Conservation (phyloP, 192 early-diverging fungal genomes). For the Gonapodya sp. region DNA sequence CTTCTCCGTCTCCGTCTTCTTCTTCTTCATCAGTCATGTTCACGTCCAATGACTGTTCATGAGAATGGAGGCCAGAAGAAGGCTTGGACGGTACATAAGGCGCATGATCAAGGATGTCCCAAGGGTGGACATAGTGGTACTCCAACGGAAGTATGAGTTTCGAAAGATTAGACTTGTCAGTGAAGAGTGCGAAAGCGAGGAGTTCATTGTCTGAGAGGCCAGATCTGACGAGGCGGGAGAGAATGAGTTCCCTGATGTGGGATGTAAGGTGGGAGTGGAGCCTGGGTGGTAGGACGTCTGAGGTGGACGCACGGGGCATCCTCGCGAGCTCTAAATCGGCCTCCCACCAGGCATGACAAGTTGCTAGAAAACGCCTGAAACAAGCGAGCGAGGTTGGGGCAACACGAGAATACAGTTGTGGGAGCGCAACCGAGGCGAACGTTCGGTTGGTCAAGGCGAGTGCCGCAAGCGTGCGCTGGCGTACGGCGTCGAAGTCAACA, state of each 20-base stretch:
- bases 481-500: background rate
- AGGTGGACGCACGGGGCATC: too few species aligned
- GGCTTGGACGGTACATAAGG: background rate
- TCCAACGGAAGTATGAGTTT: background rate
- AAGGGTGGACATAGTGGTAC: background rate
- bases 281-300: background rate
- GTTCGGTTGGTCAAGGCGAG: background rate
- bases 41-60: background rate
- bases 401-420: background rate
- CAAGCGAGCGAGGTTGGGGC: background rate
- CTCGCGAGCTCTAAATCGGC: background rate
- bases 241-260: background rate
- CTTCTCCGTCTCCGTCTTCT: too few species aligned
- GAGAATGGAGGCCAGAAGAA: background rate
- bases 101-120: background rate
- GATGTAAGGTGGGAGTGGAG: background rate
- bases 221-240: background rate
- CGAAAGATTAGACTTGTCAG: background rate
- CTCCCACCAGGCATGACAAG: background rate
- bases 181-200: background rate
- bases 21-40: too few species aligned
- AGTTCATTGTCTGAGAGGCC: background rate
- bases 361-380: background rate
- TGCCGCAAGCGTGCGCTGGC: background rate
- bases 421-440: background rate